These are phyloP conservation scores for Cyclotella sp. DNA, from an alignment of 108 stramenopile species.

Conservation along the genomic window DNA sequence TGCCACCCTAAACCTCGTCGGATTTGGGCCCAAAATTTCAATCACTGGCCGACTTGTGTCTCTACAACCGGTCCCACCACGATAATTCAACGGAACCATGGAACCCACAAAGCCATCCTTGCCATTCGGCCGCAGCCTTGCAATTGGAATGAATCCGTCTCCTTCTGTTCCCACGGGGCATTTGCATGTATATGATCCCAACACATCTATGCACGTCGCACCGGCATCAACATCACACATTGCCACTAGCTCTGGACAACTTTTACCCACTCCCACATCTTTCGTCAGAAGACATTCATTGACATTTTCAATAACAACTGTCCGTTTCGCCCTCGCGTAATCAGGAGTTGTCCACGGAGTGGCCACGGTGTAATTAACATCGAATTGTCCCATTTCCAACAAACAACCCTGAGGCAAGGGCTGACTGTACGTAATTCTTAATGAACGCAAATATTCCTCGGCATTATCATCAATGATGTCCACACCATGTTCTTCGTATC, in stretches of 20 bases:
- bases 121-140: constrained; percentile 30
- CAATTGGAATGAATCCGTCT: constrained; percentile 80
- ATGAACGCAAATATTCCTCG: constrained; percentile 81
- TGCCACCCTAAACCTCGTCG: constrained; percentile 76
- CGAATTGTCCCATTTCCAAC: constrained; percentile 81
- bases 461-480: constrained; percentile 90
- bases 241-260: constrained; percentile 80
- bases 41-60: constrained; percentile 88
- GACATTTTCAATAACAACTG: constrained; percentile 90
- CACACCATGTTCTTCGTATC: constrained; percentile 87
- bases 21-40: constrained; percentile 79
- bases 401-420: constrained; percentile 87
- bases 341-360: constrained; percentile 88
- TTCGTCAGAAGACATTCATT: constrained; percentile 78
- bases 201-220: constrained; percentile 81
- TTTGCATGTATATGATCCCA: constrained; percentile 87
- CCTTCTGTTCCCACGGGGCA: constrained; percentile 87
- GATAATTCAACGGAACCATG: constrained; percentile 65
- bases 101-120: constrained; percentile 38
- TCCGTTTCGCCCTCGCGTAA: constrained; percentile 65
- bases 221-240: constrained; percentile 80
- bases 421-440: constrained; percentile 85
- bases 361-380: constrained; percentile 93
- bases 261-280: constrained; percentile 44
- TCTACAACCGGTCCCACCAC: constrained; percentile 87